Percentiles rank a stretch among this genome's conserved stretches.
Conservation (phyloP, 805 yeast species). For the Saccharomycopsis malanga region DNA sequence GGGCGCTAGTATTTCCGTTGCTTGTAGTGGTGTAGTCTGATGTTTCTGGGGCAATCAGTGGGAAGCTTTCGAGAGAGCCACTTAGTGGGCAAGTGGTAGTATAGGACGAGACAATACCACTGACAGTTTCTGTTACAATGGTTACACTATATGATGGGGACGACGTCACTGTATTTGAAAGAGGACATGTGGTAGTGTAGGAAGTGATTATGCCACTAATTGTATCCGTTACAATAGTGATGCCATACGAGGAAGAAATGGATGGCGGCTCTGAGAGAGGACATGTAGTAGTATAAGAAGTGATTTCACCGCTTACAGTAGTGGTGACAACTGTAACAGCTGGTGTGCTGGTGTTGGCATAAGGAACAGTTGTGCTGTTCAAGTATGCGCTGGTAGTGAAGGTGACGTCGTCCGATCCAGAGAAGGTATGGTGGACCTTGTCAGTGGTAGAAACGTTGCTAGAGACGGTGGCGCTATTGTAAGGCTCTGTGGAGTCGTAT, state of each 20-base stretch:
- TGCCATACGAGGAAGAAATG: neutral
- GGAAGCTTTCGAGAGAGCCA: too few relatives aligned
- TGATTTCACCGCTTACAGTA: constrained; percentile 7
- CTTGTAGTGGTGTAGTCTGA: too few relatives aligned
- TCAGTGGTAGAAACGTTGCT: neutral
- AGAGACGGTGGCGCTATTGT: neutral
- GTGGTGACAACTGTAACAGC: neutral
- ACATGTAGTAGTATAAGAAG: constrained; percentile 14
- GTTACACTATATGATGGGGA: too few relatives aligned
- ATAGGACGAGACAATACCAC: too few relatives aligned
- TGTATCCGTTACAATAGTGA: constrained; percentile 5
- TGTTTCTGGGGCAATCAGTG: too few relatives aligned
- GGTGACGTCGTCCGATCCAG: too few relatives aligned
- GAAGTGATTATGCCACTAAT: constrained; percentile 9
- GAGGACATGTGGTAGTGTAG: constrained; percentile 12
- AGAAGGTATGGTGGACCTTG: neutral
- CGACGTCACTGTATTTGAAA: too few relatives aligned
- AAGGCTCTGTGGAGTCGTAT: neutral
- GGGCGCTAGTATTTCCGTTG: too few relatives aligned
- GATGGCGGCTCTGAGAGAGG: constrained; percentile 1
- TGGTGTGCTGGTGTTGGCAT: too few relatives aligned
- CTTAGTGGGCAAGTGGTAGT: too few relatives aligned
- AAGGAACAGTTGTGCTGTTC: too few relatives aligned
- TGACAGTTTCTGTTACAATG: too few relatives aligned
- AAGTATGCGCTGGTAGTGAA: neutral